Conservation (phyloP, 306 rosid species). For the Hylodesmum podocarpum region DNA sequence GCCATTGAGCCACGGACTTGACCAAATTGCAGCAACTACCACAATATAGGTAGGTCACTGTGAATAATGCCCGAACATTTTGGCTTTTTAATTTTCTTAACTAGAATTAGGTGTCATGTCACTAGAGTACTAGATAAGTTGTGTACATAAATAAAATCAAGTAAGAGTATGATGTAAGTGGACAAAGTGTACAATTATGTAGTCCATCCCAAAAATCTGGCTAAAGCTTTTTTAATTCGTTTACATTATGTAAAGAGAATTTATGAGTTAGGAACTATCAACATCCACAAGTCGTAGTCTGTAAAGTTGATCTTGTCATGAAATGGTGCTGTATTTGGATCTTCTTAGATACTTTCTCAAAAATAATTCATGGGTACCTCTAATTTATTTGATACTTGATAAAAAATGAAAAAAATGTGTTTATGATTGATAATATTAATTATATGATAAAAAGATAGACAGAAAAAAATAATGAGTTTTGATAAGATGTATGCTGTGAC, state of each 20-base stretch:
- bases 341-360: neutral
- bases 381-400: no score
- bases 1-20: slow-evolving; percentile 94
- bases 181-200: slow-evolving; percentile 23
- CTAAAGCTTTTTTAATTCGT: slow-evolving; percentile 17
- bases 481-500: no score
- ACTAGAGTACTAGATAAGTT: slow-evolving; percentile 25
- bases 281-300: neutral
- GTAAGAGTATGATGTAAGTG: neutral
- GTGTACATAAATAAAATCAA: slow-evolving; percentile 2
- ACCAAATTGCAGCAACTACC: slow-evolving; percentile 52
- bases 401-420: no score
- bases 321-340: neutral
- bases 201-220: slow-evolving; percentile 34
- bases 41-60: slow-evolving; percentile 61
- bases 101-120: slow-evolving; percentile 27
- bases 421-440: no score
- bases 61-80: slow-evolving; percentile 48
- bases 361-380: no score
- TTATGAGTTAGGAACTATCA: slow-evolving; percentile 7
- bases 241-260: slow-evolving; percentile 3
- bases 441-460: no score
- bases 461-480: no score
- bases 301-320: neutral
- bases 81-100: slow-evolving; percentile 28